Percentiles rank a stretch among this genome's conserved stretches.
phyloP scores from a whole-genome alignment of 106 monocot genomes.

The Apostasia ramifera region DNA sequence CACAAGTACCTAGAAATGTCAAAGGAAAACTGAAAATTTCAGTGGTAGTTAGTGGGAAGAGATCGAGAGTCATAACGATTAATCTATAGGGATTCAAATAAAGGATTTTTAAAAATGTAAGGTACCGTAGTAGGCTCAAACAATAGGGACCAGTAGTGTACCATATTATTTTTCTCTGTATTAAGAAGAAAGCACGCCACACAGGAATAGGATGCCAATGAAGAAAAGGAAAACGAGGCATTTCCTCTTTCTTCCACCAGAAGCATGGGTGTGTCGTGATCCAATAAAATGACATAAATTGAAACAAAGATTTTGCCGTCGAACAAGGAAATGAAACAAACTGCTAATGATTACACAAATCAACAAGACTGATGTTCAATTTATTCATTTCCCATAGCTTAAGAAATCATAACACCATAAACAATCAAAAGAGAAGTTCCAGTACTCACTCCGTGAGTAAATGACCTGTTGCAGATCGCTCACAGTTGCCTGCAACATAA shows the following conservation, averaged over 20 bases:
- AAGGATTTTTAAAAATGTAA: too few relatives aligned
- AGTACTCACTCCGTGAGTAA: slow-evolving; percentile 50
- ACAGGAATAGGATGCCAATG: too few relatives aligned
- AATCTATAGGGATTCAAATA: too few relatives aligned
- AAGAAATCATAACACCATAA: not conserved
- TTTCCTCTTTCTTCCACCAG: not conserved
- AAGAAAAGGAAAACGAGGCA: too few relatives aligned
- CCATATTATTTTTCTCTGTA: too few relatives aligned
- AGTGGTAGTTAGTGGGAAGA: too few relatives aligned
- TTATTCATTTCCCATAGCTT: not conserved
- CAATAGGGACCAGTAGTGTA: too few relatives aligned
- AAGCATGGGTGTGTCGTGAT: not conserved
- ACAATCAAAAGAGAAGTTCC: not conserved
- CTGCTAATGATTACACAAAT: not conserved
- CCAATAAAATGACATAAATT: not conserved
- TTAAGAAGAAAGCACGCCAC: too few relatives aligned
- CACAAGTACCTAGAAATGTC: too few relatives aligned
- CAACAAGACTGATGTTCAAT: not conserved
- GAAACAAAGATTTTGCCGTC: not conserved
- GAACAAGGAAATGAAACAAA: not conserved
- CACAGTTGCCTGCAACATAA: slow-evolving; percentile 59
- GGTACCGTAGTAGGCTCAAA: too few relatives aligned
- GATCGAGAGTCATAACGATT: too few relatives aligned
- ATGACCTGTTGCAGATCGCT: slow-evolving; percentile 77
- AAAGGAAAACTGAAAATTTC: too few relatives aligned